phyloP scores from a whole-genome alignment of 129 eudicot species.

The Flaveria ramosissima region DNA sequence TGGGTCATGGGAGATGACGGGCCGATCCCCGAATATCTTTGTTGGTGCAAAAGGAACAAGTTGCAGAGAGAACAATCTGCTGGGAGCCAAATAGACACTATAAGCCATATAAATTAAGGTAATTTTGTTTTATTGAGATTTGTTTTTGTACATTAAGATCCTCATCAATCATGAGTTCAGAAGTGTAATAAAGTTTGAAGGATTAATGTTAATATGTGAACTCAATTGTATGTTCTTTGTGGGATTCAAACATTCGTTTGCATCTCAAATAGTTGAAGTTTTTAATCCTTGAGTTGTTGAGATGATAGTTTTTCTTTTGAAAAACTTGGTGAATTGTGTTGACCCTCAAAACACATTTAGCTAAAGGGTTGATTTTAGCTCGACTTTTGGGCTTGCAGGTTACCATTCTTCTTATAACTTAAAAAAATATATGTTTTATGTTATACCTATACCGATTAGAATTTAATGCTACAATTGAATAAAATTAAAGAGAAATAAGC shows the following conservation, averaged over 20 bases:
- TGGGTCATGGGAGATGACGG: slow-evolving; percentile 82
- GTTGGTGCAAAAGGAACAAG: slow-evolving; percentile 73
- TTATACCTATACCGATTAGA: no score
- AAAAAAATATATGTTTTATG: no score
- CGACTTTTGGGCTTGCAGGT: no score
- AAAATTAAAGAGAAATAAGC: no score
- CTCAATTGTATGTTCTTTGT: background rate
- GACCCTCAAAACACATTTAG: no score
- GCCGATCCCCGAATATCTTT: slow-evolving; percentile 56
- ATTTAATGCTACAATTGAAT: no score
- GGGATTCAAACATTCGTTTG: slow-evolving; percentile 5
- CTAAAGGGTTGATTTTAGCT: no score
- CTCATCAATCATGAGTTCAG: slow-evolving; percentile 32
- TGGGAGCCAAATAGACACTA: slow-evolving; percentile 33
- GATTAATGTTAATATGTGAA: background rate
- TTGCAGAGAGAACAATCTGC: slow-evolving; percentile 34
- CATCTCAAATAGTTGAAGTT: background rate
- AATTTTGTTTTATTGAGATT: background rate
- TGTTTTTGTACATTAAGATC: slow-evolving; percentile 28
- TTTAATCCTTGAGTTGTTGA: background rate
- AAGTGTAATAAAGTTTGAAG: background rate
- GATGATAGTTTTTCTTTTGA: background rate
- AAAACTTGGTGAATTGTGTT: background rate
- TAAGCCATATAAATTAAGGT: slow-evolving; percentile 33
- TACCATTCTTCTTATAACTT: no score